Base-by-base conservation (phyloP, 371 early-diverging fungal genomes). In the Batkoa obscura region DNA sequence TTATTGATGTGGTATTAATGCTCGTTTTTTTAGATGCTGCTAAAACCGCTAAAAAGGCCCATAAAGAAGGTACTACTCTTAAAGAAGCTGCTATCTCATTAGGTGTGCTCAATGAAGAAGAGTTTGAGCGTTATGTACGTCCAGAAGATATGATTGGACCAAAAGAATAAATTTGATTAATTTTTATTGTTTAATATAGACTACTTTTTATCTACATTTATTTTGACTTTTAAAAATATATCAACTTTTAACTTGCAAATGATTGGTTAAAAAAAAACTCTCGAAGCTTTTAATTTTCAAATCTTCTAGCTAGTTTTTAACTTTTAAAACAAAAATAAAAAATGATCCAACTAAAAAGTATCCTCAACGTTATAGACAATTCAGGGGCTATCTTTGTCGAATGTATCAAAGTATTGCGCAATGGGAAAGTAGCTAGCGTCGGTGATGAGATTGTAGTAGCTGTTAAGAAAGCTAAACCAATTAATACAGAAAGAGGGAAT, bases 401-500 rank as follows among this genome's bases (percentile, higher is more conserved):
- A 72, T 95, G 96, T 72, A 90, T 97, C 68, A 83, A 88, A 60
- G 92, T 90, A 17, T 72, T 92, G 69, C 86, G 83, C 56, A 87
- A 84, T 59, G 85, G 82, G 55, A 75, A 78, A 63, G 80, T 80
- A 61, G 89, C 85, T 32, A 70, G 76, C 62, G 73, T 83, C 47
- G 81, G 97, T 55, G 94, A 94, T 72, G 91, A 91, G 64, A 94
- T 96, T 62, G 93, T 92, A 13, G 88, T 90, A 62, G 86, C 90
- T 8, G 90, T 94, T 52, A 90, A 92, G 71, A 84, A 86, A 68
- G 94, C 94, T 46, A 74, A 86, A 64, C 69, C 68, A 58, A 13
- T 38, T n/a, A 39, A 50, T 2, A 58, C 47, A 1, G 56, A 64
- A 42, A 53, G 68, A 31, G 62, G 71, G 0, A 64, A 65, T n/a